Conservation (phyloP, 305 asterid species). For the Solanum hybrid region DNA sequence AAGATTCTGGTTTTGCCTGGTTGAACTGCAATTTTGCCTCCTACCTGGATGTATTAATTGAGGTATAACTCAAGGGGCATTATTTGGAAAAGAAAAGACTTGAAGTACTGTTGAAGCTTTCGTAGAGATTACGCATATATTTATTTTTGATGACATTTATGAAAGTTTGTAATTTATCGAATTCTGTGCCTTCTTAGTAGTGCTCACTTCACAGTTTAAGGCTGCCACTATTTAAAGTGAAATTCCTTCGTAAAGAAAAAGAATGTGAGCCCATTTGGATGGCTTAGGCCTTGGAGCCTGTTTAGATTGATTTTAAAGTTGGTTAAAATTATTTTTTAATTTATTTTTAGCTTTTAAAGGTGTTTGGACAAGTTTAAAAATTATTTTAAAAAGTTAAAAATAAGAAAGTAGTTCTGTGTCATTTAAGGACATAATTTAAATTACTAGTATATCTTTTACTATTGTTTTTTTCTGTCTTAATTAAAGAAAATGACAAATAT, state of each 20-base stretch:
- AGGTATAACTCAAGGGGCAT: background rate
- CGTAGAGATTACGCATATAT: background rate
- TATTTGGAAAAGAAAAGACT: background rate
- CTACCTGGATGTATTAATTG: background rate
- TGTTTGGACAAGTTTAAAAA: too few species aligned
- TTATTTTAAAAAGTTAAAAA: too few species aligned
- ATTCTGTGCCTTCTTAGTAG: background rate
- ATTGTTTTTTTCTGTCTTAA: background rate
- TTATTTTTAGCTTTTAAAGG: too few species aligned
- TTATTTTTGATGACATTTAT: background rate
- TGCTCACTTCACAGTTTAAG: background rate
- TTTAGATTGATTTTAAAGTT: background rate
- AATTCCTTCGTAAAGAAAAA: background rate
- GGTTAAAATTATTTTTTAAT: too few species aligned
- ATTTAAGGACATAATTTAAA: background rate
- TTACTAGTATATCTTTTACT: too few species aligned
- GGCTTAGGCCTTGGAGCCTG: rapidly evolving
- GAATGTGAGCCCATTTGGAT: background rate
- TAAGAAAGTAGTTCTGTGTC: background rate
- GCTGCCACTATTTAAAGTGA: background rate
- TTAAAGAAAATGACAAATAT: background rate
- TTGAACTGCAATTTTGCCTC: background rate
- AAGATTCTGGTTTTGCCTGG: background rate
- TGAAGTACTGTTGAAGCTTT: background rate
- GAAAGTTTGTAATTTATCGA: background rate